phyloP scores from a whole-genome alignment of 2,329 filamentous ascomycete genomes.

The Calonectria honghensis region DNA sequence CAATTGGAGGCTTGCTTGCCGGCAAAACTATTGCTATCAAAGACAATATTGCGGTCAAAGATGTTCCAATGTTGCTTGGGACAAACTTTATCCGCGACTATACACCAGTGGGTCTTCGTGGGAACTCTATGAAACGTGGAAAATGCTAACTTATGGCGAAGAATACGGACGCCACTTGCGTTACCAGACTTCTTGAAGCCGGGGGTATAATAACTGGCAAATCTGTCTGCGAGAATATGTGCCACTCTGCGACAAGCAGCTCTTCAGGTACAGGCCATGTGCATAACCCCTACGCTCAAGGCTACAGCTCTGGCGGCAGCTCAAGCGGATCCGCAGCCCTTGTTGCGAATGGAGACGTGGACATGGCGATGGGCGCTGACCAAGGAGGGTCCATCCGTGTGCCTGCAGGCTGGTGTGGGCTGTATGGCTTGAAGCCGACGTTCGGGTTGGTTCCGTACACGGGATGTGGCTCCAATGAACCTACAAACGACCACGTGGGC shows the following conservation, averaged over 20 bases:
- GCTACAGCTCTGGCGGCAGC: slow-evolving; percentile 22
- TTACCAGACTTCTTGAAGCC: slow-evolving; percentile 16
- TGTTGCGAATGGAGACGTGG: slow-evolving; percentile 14
- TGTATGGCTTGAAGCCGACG: slow-evolving; percentile 24
- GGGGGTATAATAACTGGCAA: slow-evolving; percentile 20
- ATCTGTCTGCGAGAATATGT: slow-evolving; percentile 30
- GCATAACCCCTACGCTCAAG: slow-evolving; percentile 28
- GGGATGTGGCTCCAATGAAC: slow-evolving; percentile 8
- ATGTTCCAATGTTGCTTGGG: slow-evolving; percentile 21
- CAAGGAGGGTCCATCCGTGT: slow-evolving; percentile 28
- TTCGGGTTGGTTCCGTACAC: slow-evolving; percentile 25
- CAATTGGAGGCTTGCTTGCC: background rate
- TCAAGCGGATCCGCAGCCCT: slow-evolving; percentile 17
- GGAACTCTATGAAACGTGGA: background rate
- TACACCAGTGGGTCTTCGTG: background rate
- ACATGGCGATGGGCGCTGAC: slow-evolving; percentile 24
- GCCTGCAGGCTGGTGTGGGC: slow-evolving; percentile 22
- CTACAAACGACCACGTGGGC: slow-evolving; percentile 13
- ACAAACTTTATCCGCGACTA: slow-evolving; percentile 27
- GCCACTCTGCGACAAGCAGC: background rate
- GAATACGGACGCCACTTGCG: slow-evolving; percentile 24
- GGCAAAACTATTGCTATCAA: slow-evolving; percentile 23
- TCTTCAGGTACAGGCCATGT: slow-evolving; percentile 23
- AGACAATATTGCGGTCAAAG: slow-evolving; percentile 28
- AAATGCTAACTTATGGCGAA: background rate